A percentile compares a stretch with the other conserved stretches of the same genome.
phyloP scores from a whole-genome alignment of 345 rosid genomes.

The Euphorbia peplus region DNA sequence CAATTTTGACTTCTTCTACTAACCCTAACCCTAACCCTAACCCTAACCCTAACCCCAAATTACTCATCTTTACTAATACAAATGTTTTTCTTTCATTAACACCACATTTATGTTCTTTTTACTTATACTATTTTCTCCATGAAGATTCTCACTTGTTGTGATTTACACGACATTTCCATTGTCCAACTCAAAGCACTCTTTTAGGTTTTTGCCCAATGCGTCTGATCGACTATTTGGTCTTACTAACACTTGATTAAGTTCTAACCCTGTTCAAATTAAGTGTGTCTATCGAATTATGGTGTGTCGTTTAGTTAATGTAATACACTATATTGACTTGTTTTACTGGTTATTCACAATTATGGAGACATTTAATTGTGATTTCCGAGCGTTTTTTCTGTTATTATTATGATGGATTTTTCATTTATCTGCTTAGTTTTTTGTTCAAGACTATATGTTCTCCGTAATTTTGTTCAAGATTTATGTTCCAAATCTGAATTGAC shows the following conservation, averaged over 20 bases:
- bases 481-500: constrained; percentile 1
- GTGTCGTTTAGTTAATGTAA: background rate
- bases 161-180: background rate
- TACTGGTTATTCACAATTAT: too few relatives aligned
- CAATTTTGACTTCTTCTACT: background rate
- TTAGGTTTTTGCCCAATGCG: background rate
- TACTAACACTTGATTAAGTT: background rate
- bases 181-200: background rate
- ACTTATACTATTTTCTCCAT: background rate
- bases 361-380: background rate
- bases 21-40: too few relatives aligned
- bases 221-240: background rate
- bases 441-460: background rate
- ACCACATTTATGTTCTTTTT: background rate
- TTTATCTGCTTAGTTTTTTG: background rate
- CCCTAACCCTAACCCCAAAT: too few relatives aligned
- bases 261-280: background rate
- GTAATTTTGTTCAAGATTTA: background rate
- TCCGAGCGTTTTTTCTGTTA: background rate
- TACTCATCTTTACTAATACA: too few relatives aligned
- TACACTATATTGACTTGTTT: too few relatives aligned
- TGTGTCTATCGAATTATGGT: background rate
- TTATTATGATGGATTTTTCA: background rate
- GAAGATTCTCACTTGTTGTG: background rate
- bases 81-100: background rate